Evolutionary conservation across 495 filamentous ascomycete genomes (phyloP).

Genomic region (Penicillium angulare): DNA sequence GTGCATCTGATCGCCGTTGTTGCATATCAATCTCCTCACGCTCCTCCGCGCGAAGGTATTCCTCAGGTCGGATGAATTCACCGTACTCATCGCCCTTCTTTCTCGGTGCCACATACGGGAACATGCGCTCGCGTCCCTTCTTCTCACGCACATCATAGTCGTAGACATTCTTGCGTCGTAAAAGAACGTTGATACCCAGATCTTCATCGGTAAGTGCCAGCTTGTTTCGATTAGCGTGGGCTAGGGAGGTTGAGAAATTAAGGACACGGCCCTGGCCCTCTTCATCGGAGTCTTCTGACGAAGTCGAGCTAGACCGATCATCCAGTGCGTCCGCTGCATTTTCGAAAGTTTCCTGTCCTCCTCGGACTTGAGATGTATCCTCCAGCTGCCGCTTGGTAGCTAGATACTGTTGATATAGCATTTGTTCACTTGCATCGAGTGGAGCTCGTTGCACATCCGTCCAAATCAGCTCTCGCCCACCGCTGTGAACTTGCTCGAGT

Average conservation of each 20-base stretch:
- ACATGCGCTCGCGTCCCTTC: constrained; percentile 90
- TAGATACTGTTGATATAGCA: constrained; percentile 85
- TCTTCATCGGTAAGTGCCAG: constrained; percentile 80
- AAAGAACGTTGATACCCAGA: constrained; percentile 82
- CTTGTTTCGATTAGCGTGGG: constrained; percentile 77
- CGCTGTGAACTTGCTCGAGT: constrained; percentile 62
- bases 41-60: constrained; percentile 92
- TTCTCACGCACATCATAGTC: constrained; percentile 93
- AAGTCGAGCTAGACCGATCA: constrained; percentile 76
- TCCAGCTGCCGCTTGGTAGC: constrained; percentile 79
- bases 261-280: constrained; percentile 91
- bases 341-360: constrained; percentile 63
- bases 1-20: constrained; percentile 45
- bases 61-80: constrained; percentile 87
- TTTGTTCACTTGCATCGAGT: constrained; percentile 70
- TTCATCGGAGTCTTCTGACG: constrained; percentile 83
- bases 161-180: constrained; percentile 82
- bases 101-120: constrained; percentile 77
- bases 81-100: constrained; percentile 88
- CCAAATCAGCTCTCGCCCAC: constrained; percentile 60
- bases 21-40: constrained; percentile 73
- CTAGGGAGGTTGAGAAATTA: constrained; percentile 79
- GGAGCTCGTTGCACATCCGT: constrained; percentile 58
- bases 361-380: constrained; percentile 66
- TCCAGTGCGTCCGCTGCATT: constrained; percentile 75